A percentile compares a stretch with the other conserved stretches of the same genome.
These are phyloP conservation scores for Fusarium caatingaense DNA, from an alignment of 2,329 filamentous ascomycete genomes.

Conservation along the genomic window DNA sequence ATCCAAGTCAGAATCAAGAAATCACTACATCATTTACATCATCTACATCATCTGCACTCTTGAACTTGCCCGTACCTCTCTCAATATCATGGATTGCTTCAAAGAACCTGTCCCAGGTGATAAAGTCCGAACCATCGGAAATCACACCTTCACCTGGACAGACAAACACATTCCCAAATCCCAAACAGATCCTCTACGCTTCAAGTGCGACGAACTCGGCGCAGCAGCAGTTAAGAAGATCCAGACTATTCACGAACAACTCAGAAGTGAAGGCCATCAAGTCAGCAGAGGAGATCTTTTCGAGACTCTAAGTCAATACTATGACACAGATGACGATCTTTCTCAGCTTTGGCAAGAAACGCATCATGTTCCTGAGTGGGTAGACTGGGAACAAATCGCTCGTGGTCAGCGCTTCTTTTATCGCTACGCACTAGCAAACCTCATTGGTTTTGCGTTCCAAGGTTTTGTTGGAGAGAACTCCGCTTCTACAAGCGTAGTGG, in stretches of 20 bases:
- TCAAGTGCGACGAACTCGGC: constrained; percentile 18
- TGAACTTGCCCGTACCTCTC: rapidly evolving
- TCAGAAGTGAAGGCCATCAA: not conserved
- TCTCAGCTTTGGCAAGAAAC: constrained; percentile 54
- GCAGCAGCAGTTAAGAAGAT: constrained; percentile 16
- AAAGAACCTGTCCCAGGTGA: not conserved
- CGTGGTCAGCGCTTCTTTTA: constrained; percentile 73
- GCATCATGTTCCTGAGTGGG: constrained; percentile 71
- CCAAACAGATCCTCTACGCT: constrained; percentile 20
- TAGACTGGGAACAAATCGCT: constrained; percentile 74
- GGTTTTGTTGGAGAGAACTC: constrained; percentile 53
- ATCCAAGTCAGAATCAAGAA: not conserved
- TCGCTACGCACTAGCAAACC: constrained; percentile 70
- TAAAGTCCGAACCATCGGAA: constrained; percentile 12
- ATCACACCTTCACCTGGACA: constrained; percentile 18
- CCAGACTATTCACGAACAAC: constrained; percentile 1
- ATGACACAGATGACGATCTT: not conserved
- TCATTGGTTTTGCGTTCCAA: constrained; percentile 61
- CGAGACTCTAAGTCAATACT: constrained; percentile 10
- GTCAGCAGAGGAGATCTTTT: constrained; percentile 16
- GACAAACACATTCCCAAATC: constrained; percentile 19
- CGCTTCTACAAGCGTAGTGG: constrained; percentile 69
- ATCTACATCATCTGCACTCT: not conserved
- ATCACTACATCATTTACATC: not conserved
- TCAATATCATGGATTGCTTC: not conserved